Conservation (phyloP, 2,329 filamentous ascomycete genomes). For the Beauveria sp. region DNA sequence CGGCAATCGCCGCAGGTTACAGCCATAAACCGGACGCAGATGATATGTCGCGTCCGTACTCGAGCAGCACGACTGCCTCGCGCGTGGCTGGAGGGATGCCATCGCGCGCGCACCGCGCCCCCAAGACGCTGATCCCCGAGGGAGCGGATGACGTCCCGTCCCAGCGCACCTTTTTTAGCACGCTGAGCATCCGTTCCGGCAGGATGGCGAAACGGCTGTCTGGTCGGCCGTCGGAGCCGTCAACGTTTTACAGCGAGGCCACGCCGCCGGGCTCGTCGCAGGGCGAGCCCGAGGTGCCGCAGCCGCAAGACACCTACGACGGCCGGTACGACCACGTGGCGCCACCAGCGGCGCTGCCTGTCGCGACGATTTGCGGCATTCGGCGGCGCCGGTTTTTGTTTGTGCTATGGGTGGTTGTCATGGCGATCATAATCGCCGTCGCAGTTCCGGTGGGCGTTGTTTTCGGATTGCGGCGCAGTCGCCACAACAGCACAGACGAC, state of each 20-base stretch:
- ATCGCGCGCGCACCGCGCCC: not conserved
- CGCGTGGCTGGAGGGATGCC: not conserved
- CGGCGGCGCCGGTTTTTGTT: constrained; percentile 29
- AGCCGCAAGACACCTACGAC: constrained; percentile 14
- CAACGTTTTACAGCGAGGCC: constrained; percentile 33
- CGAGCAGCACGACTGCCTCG: constrained; percentile 6
- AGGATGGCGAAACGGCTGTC: constrained; percentile 10
- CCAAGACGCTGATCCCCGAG: not conserved
- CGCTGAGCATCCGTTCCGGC: not conserved
- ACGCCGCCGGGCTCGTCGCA: constrained; percentile 23
- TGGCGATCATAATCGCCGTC: constrained; percentile 23
- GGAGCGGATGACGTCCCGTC: not conserved
- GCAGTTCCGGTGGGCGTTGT: constrained; percentile 34
- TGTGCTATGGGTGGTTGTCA: constrained; percentile 18
- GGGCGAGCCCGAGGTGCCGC: constrained; percentile 14
- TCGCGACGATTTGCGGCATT: constrained; percentile 18
- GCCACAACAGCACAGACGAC: not conserved
- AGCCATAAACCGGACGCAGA: not conserved
- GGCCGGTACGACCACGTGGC: constrained; percentile 19
- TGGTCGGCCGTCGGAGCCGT: constrained; percentile 12
- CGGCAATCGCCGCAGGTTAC: too few species aligned
- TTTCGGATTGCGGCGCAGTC: constrained; percentile 26
- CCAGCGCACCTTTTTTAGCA: not conserved
- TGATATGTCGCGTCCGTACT: constrained; percentile 2
- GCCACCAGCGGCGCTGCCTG: constrained; percentile 17